Evolutionary conservation across 2,329 filamentous ascomycete genomes (phyloP), one percentile per base, ranked within the genome.

Genomic region (Aureobasidium sp.): DNA sequence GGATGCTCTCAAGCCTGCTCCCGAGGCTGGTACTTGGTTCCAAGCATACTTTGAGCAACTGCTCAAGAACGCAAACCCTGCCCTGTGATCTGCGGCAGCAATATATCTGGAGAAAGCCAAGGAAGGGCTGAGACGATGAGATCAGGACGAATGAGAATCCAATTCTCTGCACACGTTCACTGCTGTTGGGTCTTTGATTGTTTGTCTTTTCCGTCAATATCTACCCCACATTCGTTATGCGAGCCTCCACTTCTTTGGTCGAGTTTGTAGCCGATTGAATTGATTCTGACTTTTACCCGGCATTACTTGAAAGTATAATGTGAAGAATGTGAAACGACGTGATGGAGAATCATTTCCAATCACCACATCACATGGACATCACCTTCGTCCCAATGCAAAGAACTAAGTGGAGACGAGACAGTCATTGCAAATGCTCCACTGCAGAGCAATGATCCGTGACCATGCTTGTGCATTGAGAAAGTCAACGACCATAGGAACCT

Each of bases 1-100:
- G 1, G 56, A 59, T 48, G 56, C 56, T 37, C 24, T 59, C 3
- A 59, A 59, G 44, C 56, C 56, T 1, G 85, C 87, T 1, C 87
- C 87, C 34, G 85, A 90, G 73, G 87, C 87, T 10, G 87, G 87
- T 34, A 75, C 78, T 9, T 90, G 87, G 87, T 87, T 87, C 73
- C 73, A 81, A 69, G 78, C 77, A 7, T 74, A 78, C 69, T 73
- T 75, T 39, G 63, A 73, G 65, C 69, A 68, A 67, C 64, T 74
- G 20, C 64, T 73, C 2, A 65, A 65, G 63, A 75, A 77, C 60
- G 74, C 71, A 5, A 71, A 68, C 65, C 70, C 75, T 63, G 34
- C 66, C 7, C 50, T 70, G 17, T 48, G 29, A 27, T 13, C 3
- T 12, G 7, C 5, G 27, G 0, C 20, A 26, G 24, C 20, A 27